Conservation (phyloP, 73 alveolate species). For the Paramecium sexaurelia region DNA sequence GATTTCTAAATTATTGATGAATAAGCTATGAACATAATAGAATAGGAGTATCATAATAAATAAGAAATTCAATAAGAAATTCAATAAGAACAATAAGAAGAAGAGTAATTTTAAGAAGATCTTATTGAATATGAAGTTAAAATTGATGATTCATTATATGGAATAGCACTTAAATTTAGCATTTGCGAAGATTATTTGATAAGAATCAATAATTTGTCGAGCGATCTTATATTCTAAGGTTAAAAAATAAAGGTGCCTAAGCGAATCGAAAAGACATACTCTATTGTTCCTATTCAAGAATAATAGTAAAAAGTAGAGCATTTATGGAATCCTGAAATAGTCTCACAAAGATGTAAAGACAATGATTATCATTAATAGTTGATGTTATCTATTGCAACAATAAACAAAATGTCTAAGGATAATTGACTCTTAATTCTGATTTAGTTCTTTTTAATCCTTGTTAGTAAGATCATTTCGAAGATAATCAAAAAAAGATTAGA, state of each 20-base stretch:
- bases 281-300: not conserved
- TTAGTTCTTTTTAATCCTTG: constrained; percentile 10
- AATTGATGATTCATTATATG: constrained; percentile 27
- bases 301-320: not conserved
- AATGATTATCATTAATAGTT: not conserved
- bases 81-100: not conserved
- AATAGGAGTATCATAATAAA: not conserved
- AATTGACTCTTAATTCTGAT: not conserved
- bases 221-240: constrained; percentile 10
- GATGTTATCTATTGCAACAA: not conserved
- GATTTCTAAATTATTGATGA: constrained; percentile 43
- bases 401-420: not conserved
- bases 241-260: not conserved
- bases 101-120: not conserved
- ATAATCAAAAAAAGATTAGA: not conserved
- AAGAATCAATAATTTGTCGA: not conserved
- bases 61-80: not conserved
- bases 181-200: not conserved
- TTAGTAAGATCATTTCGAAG: not conserved
- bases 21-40: not conserved
- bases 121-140: constrained; percentile 1
- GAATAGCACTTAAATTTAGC: constrained; percentile 47
- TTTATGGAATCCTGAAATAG: not conserved
- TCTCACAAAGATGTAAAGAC: not conserved
- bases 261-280: not conserved